A percentile compares a stretch with the other conserved stretches of the same genome.
These are phyloP conservation scores for Plasmodium knowlesi DNA, from an alignment of 169 alveolate species.

Conservation along the genomic window DNA sequence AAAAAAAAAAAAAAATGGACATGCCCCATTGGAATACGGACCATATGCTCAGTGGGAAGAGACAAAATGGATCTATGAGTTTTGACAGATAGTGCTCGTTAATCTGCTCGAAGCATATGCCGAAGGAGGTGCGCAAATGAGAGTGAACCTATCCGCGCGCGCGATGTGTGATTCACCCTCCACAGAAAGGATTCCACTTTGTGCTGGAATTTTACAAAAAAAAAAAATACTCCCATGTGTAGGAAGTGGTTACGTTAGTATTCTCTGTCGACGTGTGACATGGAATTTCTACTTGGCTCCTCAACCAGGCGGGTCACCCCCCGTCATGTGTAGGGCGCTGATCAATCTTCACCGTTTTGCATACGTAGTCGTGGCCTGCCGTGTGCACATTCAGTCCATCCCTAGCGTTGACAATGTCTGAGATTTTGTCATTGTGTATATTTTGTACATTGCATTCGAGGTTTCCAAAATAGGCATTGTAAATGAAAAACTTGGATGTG, in stretches of 20 bases:
- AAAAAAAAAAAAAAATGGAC: neutral
- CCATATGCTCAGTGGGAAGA: neutral
- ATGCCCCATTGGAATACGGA: neutral
- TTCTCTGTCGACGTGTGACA: neutral
- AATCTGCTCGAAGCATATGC: neutral
- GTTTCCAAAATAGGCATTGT: slow-evolving; percentile 58
- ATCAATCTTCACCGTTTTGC: slow-evolving; percentile 60
- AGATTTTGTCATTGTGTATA: slow-evolving; percentile 45
- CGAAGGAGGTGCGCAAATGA: neutral
- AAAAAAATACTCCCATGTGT: neutral
- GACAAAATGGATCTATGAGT: neutral
- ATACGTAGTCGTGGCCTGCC: slow-evolving; percentile 35
- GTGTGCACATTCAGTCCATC: slow-evolving; percentile 51
- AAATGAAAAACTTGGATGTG: slow-evolving; percentile 31
- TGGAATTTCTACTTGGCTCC: neutral
- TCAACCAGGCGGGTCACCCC: neutral
- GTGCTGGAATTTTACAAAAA: neutral
- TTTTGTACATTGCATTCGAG: slow-evolving; percentile 43
- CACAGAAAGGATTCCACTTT: neutral
- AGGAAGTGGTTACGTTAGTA: neutral
- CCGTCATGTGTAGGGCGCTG: slow-evolving; percentile 9
- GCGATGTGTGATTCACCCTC: neutral
- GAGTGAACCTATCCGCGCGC: neutral
- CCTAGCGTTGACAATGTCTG: slow-evolving; percentile 44
- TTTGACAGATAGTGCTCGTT: neutral